Conservation (phyloP, 768 basidiomycete species). For the Leccinum variicolor region DNA sequence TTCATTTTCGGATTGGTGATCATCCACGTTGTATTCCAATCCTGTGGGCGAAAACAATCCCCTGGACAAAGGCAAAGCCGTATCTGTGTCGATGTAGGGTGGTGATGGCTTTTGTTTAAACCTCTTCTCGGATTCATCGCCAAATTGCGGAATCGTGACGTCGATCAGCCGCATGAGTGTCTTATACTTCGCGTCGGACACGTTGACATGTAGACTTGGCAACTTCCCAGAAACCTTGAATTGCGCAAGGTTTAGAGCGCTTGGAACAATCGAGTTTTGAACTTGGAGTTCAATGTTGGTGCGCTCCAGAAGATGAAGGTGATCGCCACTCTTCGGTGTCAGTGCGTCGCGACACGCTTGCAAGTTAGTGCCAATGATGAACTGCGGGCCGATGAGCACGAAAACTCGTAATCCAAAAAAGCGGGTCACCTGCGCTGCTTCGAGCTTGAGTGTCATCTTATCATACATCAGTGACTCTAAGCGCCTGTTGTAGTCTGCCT, state of each 20-base stretch:
- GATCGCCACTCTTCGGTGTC: conserved; percentile 48
- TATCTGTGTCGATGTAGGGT: conserved; percentile 24
- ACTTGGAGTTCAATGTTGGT: conserved; percentile 87
- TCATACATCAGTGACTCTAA: conserved; percentile 97
- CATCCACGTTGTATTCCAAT: conserved; percentile 69
- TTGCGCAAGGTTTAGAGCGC: conserved; percentile 73
- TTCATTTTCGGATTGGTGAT: conserved; percentile 46
- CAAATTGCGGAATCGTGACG: conserved; percentile 83
- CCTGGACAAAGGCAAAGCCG: conserved; percentile 49
- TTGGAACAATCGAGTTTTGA: conserved; percentile 90
- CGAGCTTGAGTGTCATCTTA: conserved; percentile 73
- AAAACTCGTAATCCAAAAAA: neutral
- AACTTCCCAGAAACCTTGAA: conserved; percentile 91
- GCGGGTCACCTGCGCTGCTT: conserved; percentile 80
- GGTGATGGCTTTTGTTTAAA: conserved; percentile 16
- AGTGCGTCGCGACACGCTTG: conserved; percentile 81
- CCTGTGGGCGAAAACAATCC: conserved; percentile 52
- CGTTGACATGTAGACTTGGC: conserved; percentile 83
- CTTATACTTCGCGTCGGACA: conserved; percentile 90
- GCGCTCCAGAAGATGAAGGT: conserved; percentile 86
- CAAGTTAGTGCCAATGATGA: conserved; percentile 83
- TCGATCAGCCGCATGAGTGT: conserved; percentile 90
- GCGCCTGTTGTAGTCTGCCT: conserved; percentile 73
- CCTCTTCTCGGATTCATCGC: conserved; percentile 36
- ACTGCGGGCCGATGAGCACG: conserved; percentile 44